phyloP scores from a whole-genome alignment of 1,284 basidiomycete genomes.

The Tilletia setariae region DNA sequence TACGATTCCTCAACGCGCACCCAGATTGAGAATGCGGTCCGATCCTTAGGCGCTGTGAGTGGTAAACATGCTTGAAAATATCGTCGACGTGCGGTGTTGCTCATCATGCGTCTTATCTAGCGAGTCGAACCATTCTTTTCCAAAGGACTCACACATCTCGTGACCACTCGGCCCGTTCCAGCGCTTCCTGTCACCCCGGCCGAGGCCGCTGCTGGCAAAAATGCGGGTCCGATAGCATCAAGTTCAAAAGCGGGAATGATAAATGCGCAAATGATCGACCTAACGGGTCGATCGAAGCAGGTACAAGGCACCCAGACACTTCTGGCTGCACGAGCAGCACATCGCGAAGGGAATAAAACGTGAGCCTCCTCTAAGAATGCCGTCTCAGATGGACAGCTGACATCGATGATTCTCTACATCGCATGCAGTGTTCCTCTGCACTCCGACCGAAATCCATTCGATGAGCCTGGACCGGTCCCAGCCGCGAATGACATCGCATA shows the following conservation, averaged over 20 bases:
- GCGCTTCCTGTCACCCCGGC: conserved; percentile 9
- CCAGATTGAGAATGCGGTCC: conserved; percentile 31
- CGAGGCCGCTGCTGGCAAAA: conserved; percentile 13
- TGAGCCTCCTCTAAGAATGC: background rate
- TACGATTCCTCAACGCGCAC: conserved; percentile 34
- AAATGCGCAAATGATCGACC: background rate
- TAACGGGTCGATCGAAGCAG: conserved; percentile 16
- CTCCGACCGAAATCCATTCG: conserved; percentile 51
- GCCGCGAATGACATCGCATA: conserved; percentile 63
- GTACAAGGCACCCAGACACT: conserved; percentile 8
- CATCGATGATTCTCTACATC: background rate
- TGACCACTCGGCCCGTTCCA: conserved; percentile 36
- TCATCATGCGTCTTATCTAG: background rate
- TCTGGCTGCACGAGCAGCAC: background rate
- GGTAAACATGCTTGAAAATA: background rate
- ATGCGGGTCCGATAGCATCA: background rate
- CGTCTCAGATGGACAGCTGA: background rate
- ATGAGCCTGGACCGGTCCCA: conserved; percentile 44
- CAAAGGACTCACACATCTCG: conserved; percentile 47
- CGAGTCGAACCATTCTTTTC: conserved; percentile 52
- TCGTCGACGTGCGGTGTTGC: background rate
- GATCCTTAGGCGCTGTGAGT: conserved; percentile 40
- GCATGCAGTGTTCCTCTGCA: conserved; percentile 31
- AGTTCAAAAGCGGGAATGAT: background rate
- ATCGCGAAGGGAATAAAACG: background rate